Percentiles rank a stretch among this genome's conserved stretches.
Conservation (phyloP, 2,329 filamentous ascomycete genomes). For the Aspergillus sp. region DNA sequence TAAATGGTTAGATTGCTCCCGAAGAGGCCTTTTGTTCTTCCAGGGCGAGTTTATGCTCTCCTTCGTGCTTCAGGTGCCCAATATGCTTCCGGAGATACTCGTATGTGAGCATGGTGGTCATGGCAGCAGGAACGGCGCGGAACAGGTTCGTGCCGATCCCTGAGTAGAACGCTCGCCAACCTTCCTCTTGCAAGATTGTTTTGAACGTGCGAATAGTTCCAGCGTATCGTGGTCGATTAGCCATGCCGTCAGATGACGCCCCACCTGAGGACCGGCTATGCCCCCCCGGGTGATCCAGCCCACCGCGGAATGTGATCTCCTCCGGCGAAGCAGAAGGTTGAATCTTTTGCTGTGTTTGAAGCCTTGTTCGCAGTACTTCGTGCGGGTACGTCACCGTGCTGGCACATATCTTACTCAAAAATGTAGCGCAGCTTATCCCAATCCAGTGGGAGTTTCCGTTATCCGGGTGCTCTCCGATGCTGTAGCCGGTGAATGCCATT, state of each 20-base stretch:
- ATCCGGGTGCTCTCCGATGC: conserved; percentile 75
- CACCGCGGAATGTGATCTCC: conserved; percentile 54
- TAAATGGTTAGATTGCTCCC: conserved; percentile 28
- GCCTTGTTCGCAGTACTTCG: conserved; percentile 88
- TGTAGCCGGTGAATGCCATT: conserved; percentile 83
- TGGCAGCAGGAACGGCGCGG: conserved; percentile 89
- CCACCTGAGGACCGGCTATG: conserved; percentile 47
- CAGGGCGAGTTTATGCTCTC: conserved; percentile 36
- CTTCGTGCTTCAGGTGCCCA: conserved; percentile 59
- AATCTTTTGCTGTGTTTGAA: conserved; percentile 89
- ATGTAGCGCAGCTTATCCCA: conserved; percentile 84
- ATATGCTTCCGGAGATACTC: conserved; percentile 71
- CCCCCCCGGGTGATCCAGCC: conserved; percentile 47
- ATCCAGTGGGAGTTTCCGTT: conserved; percentile 72
- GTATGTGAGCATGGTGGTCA: conserved; percentile 97
- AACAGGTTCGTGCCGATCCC: conserved; percentile 98
- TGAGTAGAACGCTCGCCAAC: conserved; percentile 95
- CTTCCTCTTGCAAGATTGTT: conserved; percentile 86
- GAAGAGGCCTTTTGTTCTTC: conserved; percentile 25
- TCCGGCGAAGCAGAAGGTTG: conserved; percentile 52
- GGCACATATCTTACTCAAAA: conserved; percentile 91
- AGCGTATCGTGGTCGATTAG: conserved; percentile 64
- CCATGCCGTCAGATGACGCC: conserved; percentile 62
- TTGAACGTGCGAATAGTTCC: conserved; percentile 82
- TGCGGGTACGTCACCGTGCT: conserved; percentile 97